These are phyloP conservation scores for Aspergillus sp. DNA, from an alignment of 2,329 filamentous ascomycete genomes.

Conservation along the genomic window DNA sequence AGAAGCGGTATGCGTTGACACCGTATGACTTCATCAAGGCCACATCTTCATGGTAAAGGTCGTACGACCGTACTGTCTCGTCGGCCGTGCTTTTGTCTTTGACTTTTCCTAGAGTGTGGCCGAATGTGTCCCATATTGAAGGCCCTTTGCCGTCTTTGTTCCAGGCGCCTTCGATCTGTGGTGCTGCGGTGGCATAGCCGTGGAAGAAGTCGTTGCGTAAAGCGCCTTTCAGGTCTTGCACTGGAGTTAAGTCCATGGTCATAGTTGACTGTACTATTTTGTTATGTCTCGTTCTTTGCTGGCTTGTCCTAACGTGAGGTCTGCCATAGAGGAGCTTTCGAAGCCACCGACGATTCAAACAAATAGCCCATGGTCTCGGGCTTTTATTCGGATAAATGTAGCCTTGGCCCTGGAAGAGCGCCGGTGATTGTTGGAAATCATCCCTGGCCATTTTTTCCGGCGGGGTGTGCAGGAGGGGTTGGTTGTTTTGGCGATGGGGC, in stretches of 20 bases:
- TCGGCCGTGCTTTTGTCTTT: constrained; percentile 70
- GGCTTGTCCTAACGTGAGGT: background rate
- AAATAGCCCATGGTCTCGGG: background rate
- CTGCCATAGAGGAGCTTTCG: background rate
- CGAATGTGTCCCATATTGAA: constrained; percentile 83
- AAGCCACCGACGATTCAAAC: background rate
- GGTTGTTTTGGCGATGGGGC: background rate
- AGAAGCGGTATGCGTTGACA: constrained; percentile 75
- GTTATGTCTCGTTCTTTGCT: background rate
- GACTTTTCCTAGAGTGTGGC: constrained; percentile 71
- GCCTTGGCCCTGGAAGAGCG: background rate
- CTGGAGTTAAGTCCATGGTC: constrained; percentile 25
- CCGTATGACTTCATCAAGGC: constrained; percentile 70
- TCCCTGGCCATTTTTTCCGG: constrained; percentile 9
- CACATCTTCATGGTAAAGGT: constrained; percentile 71
- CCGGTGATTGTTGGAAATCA: constrained; percentile 12
- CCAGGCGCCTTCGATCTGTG: constrained; percentile 72
- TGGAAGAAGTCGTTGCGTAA: constrained; percentile 30
- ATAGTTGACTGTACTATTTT: background rate
- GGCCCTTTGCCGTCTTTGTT: constrained; percentile 72
- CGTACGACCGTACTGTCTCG: constrained; percentile 78
- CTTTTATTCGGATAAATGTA: constrained; percentile 10
- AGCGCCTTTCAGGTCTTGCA: constrained; percentile 27
- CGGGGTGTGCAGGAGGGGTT: constrained; percentile 5
- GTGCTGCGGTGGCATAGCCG: constrained; percentile 30